phyloP scores from a whole-genome alignment of 2,329 filamentous ascomycete species.

The Arthrobotrys sphaeroides region DNA sequence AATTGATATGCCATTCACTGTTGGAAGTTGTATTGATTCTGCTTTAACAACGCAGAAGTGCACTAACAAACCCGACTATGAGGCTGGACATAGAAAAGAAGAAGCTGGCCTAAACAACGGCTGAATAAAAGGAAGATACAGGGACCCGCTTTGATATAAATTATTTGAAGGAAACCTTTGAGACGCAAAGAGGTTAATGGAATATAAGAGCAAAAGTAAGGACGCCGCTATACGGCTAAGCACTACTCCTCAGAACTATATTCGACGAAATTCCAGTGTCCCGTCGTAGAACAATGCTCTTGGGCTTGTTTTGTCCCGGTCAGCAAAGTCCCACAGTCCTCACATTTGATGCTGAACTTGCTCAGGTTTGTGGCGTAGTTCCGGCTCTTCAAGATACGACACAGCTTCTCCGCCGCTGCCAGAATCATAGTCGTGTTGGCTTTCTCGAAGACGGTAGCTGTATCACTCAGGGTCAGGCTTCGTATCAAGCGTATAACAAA shows the following conservation, averaged over 20 bases:
- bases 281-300: conserved; percentile 71
- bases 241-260: background rate
- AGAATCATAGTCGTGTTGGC: conserved; percentile 72
- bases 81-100: background rate
- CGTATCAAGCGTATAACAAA: background rate
- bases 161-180: background rate
- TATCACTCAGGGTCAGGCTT: conserved; percentile 52
- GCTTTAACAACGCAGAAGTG: conserved; percentile 29
- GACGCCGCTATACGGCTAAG: no score
- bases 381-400: conserved; percentile 72
- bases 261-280: conserved; percentile 67
- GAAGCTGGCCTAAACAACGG: no score
- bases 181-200: no score
- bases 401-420: conserved; percentile 72
- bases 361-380: conserved; percentile 92
- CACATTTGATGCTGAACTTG: conserved; percentile 80
- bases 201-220: no score
- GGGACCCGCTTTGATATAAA: background rate
- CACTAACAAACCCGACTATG: no score
- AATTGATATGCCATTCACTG: background rate
- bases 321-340: conserved; percentile 74
- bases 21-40: conserved; percentile 19
- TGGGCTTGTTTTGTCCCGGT: conserved; percentile 72
- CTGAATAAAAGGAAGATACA: no score
- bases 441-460: conserved; percentile 63